Evolutionary conservation across 441 rosid species (phyloP).

Genomic region (Corymbia citriodora): DNA sequence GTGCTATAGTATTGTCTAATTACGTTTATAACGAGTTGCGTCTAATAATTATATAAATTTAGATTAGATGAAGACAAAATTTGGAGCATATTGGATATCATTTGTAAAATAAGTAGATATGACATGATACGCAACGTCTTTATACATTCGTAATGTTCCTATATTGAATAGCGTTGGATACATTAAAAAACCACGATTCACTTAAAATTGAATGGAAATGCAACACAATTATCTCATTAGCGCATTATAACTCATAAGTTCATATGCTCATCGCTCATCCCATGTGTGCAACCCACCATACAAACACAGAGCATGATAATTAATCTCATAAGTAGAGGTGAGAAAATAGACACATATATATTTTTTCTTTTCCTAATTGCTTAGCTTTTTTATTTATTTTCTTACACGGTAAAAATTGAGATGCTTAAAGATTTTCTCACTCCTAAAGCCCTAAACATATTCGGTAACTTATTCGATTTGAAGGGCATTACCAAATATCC

Average conservation of each 20-base stretch:
- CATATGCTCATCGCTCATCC: no score
- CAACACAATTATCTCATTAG: neutral
- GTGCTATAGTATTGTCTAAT: no score
- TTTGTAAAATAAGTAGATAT: neutral
- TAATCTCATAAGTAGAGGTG: neutral
- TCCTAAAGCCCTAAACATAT: neutral
- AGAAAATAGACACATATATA: no score
- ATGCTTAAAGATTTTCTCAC: neutral
- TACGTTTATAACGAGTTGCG: no score
- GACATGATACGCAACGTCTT: rapidly evolving
- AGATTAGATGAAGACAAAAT: neutral
- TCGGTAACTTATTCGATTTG: neutral
- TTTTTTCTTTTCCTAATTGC: neutral
- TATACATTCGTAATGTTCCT: rapidly evolving
- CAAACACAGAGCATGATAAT: rapidly evolving
- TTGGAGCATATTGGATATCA: no score
- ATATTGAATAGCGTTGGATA: neutral
- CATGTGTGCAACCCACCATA: rapidly evolving
- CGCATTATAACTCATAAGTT: neutral
- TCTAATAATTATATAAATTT: neutral
- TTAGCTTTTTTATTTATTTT: neutral
- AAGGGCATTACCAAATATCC: neutral
- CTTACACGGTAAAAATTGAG: neutral
- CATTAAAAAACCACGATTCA: neutral
- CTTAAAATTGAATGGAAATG: neutral